Evolutionary conservation across 2,329 filamentous ascomycete genomes (phyloP), one percentile per base, ranked within the genome.

Genomic region (Bretziella fagacearum): DNA sequence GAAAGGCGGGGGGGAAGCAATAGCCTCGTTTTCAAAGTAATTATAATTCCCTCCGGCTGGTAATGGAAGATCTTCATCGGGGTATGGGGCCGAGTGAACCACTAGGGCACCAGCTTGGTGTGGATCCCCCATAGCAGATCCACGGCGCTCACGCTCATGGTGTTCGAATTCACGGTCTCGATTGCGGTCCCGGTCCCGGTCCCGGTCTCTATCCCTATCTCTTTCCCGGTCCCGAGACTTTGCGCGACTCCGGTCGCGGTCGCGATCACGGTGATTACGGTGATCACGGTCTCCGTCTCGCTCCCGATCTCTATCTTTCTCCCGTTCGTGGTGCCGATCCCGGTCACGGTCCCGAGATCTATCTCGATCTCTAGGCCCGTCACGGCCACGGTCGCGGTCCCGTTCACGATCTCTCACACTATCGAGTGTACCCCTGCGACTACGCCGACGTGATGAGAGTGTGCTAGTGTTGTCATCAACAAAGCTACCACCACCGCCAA

Each of bases 41-140:
- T 30, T 26, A 36, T 49, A 49, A 36, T 44, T 49, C 20, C 35
- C 43, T 6, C 46, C 40, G 6, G 15, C 27, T 4, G 43, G 47
- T 10, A 49, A 26, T 4, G 30, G 17, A 22, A 41, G 18, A 35
- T 43, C 26, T n/a, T 50, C 39, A n/a, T 50, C 48, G 11, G 48
- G 48, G 26, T 50, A 47, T 11, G 44, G 48, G 8, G 33, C 40
- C 11, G 42, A 39, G 5, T 42, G 30, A 29, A 27, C 30, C 10
- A 18, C 35, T 20, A 41, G 18, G 23, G 47, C 36, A 22, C 27
- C 23, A 27, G 36, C 15, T 17, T 18, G 52, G 33, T 55, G 52
- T 20, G 56, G 15, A 8, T 39, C 35, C 5, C 6, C 17, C 10
- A 39, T 55, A 15, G 56, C 54, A 20, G 59, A 58, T 44, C 57